These are phyloP conservation scores for Stagonosporopsis tanaceti DNA, from an alignment of 2,329 filamentous ascomycete species.

Conservation along the genomic window DNA sequence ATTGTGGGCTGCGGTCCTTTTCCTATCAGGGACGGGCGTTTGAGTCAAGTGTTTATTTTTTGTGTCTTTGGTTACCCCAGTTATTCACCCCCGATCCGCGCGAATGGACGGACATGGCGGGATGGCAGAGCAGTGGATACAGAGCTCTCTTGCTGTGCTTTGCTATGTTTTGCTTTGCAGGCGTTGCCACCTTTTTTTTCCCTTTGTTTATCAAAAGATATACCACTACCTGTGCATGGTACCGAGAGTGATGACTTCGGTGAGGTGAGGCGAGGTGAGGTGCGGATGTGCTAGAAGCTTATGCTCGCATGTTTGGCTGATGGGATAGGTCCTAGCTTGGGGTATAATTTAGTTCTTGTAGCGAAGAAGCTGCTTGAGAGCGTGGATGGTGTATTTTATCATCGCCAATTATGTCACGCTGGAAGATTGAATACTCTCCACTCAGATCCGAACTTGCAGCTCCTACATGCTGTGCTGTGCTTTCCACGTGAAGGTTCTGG, in stretches of 20 bases:
- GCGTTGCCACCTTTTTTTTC: background rate
- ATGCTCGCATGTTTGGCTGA: constrained; percentile 14
- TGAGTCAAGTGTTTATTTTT: constrained; percentile 35
- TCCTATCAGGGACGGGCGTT: constrained; percentile 39
- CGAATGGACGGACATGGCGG: constrained; percentile 7
- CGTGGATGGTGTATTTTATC: background rate
- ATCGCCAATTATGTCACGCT: background rate
- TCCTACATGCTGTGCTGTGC: background rate
- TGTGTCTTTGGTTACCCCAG: constrained; percentile 28
- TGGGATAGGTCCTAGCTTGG: constrained; percentile 8
- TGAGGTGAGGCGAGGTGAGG: background rate
- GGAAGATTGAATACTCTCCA: background rate
- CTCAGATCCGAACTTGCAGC: background rate
- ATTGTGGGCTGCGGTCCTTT: constrained; percentile 36
- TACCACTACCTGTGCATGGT: constrained; percentile 25
- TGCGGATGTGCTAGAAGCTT: constrained; percentile 15
- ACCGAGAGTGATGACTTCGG: constrained; percentile 7
- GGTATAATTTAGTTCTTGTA: constrained; percentile 29
- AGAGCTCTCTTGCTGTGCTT: constrained; percentile 6
- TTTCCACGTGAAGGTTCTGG: background rate
- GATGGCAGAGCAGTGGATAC: constrained; percentile 24
- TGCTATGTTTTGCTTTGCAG: constrained; percentile 8
- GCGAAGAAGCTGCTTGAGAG: constrained; percentile 5
- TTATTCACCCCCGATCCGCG: constrained; percentile 21
- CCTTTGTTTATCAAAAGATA: constrained; percentile 21